Conservation (phyloP, 805 yeast genomes). For the Peterozyma toletana region DNA sequence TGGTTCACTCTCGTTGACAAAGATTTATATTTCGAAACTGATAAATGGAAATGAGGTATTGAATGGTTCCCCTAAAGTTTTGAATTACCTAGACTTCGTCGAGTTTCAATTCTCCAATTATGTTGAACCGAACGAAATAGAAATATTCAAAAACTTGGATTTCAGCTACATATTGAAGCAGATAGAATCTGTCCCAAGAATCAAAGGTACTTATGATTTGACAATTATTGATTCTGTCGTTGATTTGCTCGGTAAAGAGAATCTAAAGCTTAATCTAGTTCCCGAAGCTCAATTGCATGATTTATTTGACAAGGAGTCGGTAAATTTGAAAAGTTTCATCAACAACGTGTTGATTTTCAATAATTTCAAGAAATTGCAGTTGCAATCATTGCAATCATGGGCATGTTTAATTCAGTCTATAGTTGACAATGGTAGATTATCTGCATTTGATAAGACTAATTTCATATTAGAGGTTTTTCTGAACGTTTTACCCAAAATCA, state of each 20-base stretch:
- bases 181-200: constrained; percentile 13
- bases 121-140: constrained; percentile 30
- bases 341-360: constrained; percentile 38
- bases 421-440: constrained; percentile 53
- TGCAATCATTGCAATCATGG: constrained; percentile 75
- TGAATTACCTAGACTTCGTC: constrained; percentile 64
- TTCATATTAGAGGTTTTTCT: constrained; percentile 77
- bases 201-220: constrained; percentile 30
- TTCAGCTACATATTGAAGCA: constrained; percentile 34
- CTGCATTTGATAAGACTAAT: constrained; percentile 36
- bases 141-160: constrained; percentile 27
- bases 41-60: constrained; percentile 42
- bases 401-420: constrained; percentile 68
- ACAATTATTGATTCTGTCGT: constrained; percentile 26
- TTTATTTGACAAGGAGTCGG: constrained; percentile 16
- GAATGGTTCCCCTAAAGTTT: constrained; percentile 57
- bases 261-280: neutral
- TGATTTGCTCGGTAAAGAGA: constrained; percentile 5
- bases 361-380: constrained; percentile 44
- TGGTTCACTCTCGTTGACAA: constrained; percentile 43
- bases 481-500: constrained; percentile 65
- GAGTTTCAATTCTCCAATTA: constrained; percentile 45
- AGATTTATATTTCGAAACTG: constrained; percentile 44
- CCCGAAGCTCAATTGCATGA: neutral
- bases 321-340: constrained; percentile 28